Percentiles rank a stretch among this genome's conserved stretches.
Evolutionary conservation across 352 stramenopile species (phyloP).

Genomic region (Hyphochytrium catenoides): DNA sequence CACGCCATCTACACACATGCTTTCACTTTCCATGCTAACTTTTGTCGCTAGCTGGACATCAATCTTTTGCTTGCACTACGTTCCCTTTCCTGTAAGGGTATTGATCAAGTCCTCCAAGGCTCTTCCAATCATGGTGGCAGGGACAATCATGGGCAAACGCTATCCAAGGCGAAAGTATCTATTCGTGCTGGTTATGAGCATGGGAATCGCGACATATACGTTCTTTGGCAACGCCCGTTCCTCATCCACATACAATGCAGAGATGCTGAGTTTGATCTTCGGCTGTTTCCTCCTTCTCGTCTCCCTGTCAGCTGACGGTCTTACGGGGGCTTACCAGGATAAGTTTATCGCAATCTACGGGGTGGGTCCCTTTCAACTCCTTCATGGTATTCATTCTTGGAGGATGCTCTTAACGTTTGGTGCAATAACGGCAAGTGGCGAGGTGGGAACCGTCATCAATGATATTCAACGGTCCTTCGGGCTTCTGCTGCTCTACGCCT

Average conservation of each 20-base stretch:
- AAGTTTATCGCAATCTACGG: slow-evolving; percentile 71
- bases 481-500: no score
- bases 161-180: slow-evolving; percentile 53
- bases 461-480: no score
- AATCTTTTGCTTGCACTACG: slow-evolving; percentile 49
- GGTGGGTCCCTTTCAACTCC: slow-evolving; percentile 68
- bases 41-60: slow-evolving; percentile 53
- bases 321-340: slow-evolving; percentile 67
- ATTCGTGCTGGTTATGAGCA: slow-evolving; percentile 35
- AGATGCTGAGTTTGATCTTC: no score
- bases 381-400: no score
- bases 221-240: no score
- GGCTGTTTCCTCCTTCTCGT: slow-evolving; percentile 57
- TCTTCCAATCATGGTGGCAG: slow-evolving; percentile 55
- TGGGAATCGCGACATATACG: slow-evolving; percentile 42
- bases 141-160: slow-evolving; percentile 35
- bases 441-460: slow-evolving; percentile 6
- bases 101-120: slow-evolving; percentile 64
- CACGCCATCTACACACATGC: slow-evolving; percentile 35
- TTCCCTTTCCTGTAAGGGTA: slow-evolving; percentile 57
- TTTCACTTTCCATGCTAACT: slow-evolving; percentile 28
- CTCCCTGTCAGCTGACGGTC: slow-evolving; percentile 66
- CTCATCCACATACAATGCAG: no score
- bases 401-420: no score
- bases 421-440: no score